phyloP scores from a whole-genome alignment of 257 asterid species.

The Capsicum baccatum region DNA sequence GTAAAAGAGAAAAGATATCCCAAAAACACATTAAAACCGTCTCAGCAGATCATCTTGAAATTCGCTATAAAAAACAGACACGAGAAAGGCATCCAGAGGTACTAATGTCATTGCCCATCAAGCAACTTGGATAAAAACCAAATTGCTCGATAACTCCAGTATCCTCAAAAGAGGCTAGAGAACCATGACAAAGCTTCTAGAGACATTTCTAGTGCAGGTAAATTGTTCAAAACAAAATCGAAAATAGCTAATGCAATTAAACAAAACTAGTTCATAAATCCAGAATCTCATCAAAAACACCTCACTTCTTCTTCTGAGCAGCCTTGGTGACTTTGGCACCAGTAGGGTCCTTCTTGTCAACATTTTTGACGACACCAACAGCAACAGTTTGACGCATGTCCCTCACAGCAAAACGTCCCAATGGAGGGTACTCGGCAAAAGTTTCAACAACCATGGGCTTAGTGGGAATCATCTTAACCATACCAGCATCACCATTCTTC shows the following conservation, averaged over 20 bases:
- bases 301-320: slow-evolving; percentile 53
- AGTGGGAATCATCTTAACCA: slow-evolving; percentile 60
- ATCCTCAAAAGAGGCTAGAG: background rate
- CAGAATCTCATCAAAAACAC: background rate
- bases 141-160: slow-evolving; percentile 22
- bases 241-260: slow-evolving; percentile 7
- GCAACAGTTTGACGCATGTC: slow-evolving; percentile 66
- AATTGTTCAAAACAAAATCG: background rate
- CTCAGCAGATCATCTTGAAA: background rate
- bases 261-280: background rate
- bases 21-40: background rate
- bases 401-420: slow-evolving; percentile 61
- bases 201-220: background rate
- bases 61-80: slow-evolving; percentile 6
- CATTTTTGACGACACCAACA: slow-evolving; percentile 54
- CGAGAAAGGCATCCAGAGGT: background rate
- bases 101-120: slow-evolving; percentile 13
- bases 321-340: slow-evolving; percentile 70
- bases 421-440: slow-evolving; percentile 51
- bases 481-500: slow-evolving; percentile 67
- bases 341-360: slow-evolving; percentile 58
- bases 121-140: background rate
- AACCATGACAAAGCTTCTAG: slow-evolving; percentile 13
- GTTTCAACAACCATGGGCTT: slow-evolving; percentile 65
- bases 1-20: background rate